These are phyloP conservation scores for Parathielavia hyrcaniae DNA, from an alignment of 495 filamentous ascomycete species.

Conservation along the genomic window DNA sequence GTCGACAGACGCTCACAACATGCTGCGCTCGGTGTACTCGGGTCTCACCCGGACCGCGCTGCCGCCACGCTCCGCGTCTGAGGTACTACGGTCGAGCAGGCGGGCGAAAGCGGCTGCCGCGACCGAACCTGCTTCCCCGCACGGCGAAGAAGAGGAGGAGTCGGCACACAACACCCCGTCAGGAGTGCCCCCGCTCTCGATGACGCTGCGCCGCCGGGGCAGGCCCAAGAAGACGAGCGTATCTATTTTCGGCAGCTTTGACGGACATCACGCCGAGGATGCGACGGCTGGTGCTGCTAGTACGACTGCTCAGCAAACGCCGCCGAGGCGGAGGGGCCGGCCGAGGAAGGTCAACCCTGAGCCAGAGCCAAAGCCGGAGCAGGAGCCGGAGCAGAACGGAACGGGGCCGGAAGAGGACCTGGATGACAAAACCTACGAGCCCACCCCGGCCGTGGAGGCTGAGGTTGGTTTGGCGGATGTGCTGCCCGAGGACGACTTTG, in stretches of 20 bases:
- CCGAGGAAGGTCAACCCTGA: constrained; percentile 7
- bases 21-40: constrained; percentile 30
- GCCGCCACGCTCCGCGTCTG: background rate
- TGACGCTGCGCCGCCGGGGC: constrained; percentile 23
- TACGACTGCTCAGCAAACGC: background rate
- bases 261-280: background rate
- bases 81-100: background rate
- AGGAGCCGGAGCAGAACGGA: constrained; percentile 14
- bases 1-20: constrained; percentile 39
- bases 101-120: background rate
- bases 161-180: background rate
- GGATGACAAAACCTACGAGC: constrained; percentile 28
- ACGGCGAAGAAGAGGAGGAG: background rate
- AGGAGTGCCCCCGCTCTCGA: constrained; percentile 3
- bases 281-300: background rate
- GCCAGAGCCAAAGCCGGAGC: background rate
- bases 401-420: constrained; percentile 22
- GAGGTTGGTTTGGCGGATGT: constrained; percentile 29
- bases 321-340: constrained; percentile 18
- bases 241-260: constrained; percentile 22
- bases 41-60: constrained; percentile 11
- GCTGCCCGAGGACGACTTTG: constrained; percentile 32
- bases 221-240: constrained; percentile 16
- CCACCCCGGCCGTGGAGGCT: constrained; percentile 22
- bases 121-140: background rate